Conservation (phyloP, 176 grass and related monocot species). For the Oryza meridionalis region DNA sequence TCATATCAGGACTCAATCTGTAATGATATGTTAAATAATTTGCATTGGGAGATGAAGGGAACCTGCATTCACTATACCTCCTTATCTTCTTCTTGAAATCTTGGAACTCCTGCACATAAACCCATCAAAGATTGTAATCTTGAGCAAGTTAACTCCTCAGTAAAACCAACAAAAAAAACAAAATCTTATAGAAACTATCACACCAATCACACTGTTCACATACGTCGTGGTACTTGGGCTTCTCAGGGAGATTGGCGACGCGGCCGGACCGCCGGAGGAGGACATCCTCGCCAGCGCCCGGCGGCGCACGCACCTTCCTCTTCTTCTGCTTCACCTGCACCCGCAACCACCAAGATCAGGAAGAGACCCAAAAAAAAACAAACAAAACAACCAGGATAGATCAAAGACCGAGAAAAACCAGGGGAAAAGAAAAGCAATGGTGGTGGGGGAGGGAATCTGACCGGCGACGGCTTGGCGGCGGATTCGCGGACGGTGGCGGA, state of each 20-base stretch:
- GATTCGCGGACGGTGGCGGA: slow-evolving; percentile 58
- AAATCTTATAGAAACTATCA: background rate
- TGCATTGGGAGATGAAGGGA: background rate
- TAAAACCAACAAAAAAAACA: background rate
- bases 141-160: background rate
- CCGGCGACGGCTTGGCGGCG: slow-evolving; percentile 59
- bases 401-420: background rate
- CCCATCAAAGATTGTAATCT: background rate
- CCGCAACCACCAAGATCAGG: background rate
- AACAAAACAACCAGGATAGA: background rate
- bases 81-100: slow-evolving; percentile 29
- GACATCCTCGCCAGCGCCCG: background rate
- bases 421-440: background rate
- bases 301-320: slow-evolving; percentile 46
- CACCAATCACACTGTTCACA: background rate
- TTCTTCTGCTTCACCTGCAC: slow-evolving; percentile 57
- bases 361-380: background rate
- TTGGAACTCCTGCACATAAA: slow-evolving; percentile 4
- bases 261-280: slow-evolving; percentile 53
- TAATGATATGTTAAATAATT: too few species aligned
- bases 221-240: slow-evolving; percentile 63
- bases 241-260: slow-evolving; percentile 49
- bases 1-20: too few species aligned
- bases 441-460: slow-evolving; percentile 31
- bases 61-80: slow-evolving; percentile 27